Evolutionary conservation across 2,329 filamentous ascomycete species (phyloP).

Genomic region (Fusarium graminum): DNA sequence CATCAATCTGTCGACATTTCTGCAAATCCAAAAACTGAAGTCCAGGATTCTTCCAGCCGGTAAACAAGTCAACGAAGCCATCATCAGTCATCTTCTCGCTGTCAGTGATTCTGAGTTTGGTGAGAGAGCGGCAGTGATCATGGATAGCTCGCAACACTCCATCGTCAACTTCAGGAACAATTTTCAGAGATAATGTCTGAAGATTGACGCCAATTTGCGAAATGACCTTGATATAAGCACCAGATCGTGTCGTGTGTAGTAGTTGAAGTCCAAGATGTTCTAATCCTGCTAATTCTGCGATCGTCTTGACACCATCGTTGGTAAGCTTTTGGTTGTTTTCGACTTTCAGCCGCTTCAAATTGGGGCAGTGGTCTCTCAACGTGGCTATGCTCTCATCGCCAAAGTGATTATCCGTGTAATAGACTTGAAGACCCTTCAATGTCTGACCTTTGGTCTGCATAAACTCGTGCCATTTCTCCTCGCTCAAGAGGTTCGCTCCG

Average conservation of each 20-base stretch:
- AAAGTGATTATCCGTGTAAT: conserved; percentile 86
- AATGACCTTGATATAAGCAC: conserved; percentile 72
- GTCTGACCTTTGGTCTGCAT: conserved; percentile 74
- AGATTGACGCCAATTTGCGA: conserved; percentile 72
- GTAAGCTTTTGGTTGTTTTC: conserved; percentile 82
- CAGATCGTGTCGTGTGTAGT: conserved; percentile 66
- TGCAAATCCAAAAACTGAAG: conserved; percentile 80
- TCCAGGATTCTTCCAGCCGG: conserved; percentile 78
- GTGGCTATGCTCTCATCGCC: conserved; percentile 75
- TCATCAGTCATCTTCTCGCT: conserved; percentile 81
- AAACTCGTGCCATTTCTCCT: conserved; percentile 79
- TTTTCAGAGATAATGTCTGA: conserved; percentile 81
- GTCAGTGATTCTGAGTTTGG: conserved; percentile 84
- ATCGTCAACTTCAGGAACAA: conserved; percentile 76
- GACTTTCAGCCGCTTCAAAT: conserved; percentile 81
- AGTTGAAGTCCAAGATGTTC: conserved; percentile 82
- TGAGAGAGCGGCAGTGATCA: conserved; percentile 73
- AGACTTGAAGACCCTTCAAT: conserved; percentile 79
- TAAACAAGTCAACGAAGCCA: conserved; percentile 80
- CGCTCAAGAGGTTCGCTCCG: conserved; percentile 84
- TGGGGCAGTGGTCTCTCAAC: conserved; percentile 74
- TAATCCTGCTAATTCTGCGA: conserved; percentile 73
- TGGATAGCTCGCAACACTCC: conserved; percentile 78
- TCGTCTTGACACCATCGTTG: conserved; percentile 72
- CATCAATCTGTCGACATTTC: conserved; percentile 82